phyloP scores from a whole-genome alignment of 805 yeast species.

The Metschnikowia anglica region DNA sequence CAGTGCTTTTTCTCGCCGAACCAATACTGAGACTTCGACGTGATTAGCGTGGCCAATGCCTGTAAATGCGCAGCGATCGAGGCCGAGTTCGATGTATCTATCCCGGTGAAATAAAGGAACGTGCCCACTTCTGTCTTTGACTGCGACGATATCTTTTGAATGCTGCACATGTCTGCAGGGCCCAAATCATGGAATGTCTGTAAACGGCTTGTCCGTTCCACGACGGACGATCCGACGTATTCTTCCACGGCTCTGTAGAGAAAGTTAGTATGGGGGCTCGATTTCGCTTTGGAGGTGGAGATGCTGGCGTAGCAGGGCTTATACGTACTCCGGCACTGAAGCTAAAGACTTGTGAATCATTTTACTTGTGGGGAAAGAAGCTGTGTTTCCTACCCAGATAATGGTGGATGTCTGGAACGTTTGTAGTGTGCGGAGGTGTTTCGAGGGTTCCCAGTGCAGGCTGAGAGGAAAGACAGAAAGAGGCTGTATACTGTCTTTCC shows the following conservation, averaged over 20 bases:
- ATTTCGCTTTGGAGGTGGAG: neutral
- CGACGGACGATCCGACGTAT: constrained; percentile 55
- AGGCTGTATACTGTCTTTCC: too few species aligned
- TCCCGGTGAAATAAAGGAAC: constrained; percentile 70
- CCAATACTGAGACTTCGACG: constrained; percentile 66
- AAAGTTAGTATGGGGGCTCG: constrained; percentile 20
- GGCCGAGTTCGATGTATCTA: constrained; percentile 73
- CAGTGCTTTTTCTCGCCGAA: constrained; percentile 71
- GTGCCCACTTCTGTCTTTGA: constrained; percentile 61
- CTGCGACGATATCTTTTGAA: constrained; percentile 43
- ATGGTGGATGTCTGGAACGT: too few species aligned
- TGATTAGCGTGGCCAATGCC: constrained; percentile 61
- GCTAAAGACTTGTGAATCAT: constrained; percentile 40
- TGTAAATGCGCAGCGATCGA: constrained; percentile 75
- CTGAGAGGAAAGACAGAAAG: too few species aligned
- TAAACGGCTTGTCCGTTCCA: constrained; percentile 62
- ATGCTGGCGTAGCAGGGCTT: neutral
- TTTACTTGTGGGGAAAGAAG: neutral
- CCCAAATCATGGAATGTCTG: constrained; percentile 65
- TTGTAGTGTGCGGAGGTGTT: too few species aligned
- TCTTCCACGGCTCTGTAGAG: constrained; percentile 47
- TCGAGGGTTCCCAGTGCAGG: too few species aligned
- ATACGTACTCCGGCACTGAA: constrained; percentile 40
- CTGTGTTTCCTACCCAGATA: too few species aligned
- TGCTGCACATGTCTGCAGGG: constrained; percentile 63